Base-by-base conservation (phyloP, 1,284 basidiomycete species). In the Boletellus deceptivus region DNA sequence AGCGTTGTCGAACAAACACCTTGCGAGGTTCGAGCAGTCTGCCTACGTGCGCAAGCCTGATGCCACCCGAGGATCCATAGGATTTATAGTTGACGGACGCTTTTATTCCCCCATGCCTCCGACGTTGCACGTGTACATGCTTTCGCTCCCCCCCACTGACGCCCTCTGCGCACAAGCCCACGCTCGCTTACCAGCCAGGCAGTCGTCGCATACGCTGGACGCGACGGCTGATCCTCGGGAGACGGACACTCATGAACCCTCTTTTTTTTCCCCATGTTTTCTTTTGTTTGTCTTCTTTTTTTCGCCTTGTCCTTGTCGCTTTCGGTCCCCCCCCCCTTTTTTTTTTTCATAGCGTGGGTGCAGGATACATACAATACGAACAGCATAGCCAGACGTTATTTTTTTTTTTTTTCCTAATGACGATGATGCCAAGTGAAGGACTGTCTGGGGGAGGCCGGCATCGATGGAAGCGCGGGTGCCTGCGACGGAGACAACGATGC, bases 281-380 rank as follows among this genome's bases (percentile, higher is more conserved):
- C 60, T 48, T 55, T n/a, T n/a, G n/a, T n/a, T n/a, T n/a, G n/a
- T n/a, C n/a, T n/a, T n/a, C n/a, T 51, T 50, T 36, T 41, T 45
- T 38, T 48, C 27, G 10, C 10, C 17, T 38, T 56, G 53, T 53
- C 53, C 46, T 37, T 52, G 46, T 31, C 29, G 29, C 45, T 48
- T 47, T 22, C 41, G 52, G 31, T 31, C 7, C 10, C 27, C 10
- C 27, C 27, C 27, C 27, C 2, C 8, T 29, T 48, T 50, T 50
- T 49, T 47, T 52, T 43, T 46, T 38, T 44, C 53, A 46, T 56
- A 48, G 43, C 36, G 53, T 51, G 49, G 50, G 45, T 45, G 38
- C 48, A 48, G 52, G 49, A 59, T 53, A 14, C 13, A 59, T 68
- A 67, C 63, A 56, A 52, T 69, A 67, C 50, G 59, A 66, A 11